Evolutionary conservation across 345 rosid species (phyloP).

Genomic region (Erucastrum elatum): DNA sequence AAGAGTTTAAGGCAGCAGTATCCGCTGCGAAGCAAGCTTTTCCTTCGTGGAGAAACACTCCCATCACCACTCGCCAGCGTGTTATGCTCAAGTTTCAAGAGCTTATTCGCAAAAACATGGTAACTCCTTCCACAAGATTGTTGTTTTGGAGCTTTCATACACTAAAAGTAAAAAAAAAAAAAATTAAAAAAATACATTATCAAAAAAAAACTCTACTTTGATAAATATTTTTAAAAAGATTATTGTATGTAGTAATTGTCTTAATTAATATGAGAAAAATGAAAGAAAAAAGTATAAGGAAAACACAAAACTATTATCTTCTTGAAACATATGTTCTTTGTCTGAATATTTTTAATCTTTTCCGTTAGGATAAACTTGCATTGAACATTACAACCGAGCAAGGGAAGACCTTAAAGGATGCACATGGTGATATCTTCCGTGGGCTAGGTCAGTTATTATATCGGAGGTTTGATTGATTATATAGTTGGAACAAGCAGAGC

Average conservation of each 20-base stretch:
- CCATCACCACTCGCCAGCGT: conserved; percentile 84
- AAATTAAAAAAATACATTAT: too few species aligned
- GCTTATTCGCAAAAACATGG: conserved; percentile 87
- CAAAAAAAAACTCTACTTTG: too few species aligned
- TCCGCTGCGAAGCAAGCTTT: conserved; percentile 86
- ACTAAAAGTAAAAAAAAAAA: too few species aligned
- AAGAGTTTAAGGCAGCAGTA: conserved; percentile 90
- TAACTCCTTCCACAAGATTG: conserved; percentile 22
- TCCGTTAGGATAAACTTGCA: conserved; percentile 81
- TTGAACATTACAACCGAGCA: conserved; percentile 86
- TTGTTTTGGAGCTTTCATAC: too few species aligned
- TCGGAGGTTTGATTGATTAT: neutral
- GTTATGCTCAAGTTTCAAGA: conserved; percentile 91
- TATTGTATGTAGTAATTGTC: too few species aligned
- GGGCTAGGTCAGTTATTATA: conserved; percentile 65
- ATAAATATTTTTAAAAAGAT: too few species aligned
- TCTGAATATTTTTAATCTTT: neutral
- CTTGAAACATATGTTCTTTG: conserved; percentile 3
- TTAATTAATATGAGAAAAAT: too few species aligned
- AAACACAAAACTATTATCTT: too few species aligned
- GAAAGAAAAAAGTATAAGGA: too few species aligned
- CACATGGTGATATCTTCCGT: conserved; percentile 97
- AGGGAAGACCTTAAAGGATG: conserved; percentile 96
- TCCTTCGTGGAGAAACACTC: conserved; percentile 84
- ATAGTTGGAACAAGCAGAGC: neutral